Percentiles rank a stretch among this genome's conserved stretches.
Evolutionary conservation across 371 early-diverging fungal species (phyloP).

Genomic region (Mortierella sp.): DNA sequence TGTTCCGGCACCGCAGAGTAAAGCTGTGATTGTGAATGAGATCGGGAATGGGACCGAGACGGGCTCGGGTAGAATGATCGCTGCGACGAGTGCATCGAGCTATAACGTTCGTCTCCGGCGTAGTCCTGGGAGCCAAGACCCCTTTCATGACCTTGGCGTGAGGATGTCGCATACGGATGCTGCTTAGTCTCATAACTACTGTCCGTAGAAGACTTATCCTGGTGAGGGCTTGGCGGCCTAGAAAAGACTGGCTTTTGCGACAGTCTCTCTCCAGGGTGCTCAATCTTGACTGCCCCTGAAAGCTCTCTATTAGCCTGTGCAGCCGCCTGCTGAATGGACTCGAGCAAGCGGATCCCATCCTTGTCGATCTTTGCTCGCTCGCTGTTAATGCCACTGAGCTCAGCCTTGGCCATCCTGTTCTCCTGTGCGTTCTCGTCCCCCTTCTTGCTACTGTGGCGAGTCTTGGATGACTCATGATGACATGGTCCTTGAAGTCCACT

Average conservation of each 20-base stretch:
- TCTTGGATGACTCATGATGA: not conserved
- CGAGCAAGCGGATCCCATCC: not conserved
- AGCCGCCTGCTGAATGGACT: too few species aligned
- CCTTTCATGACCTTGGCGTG: slow-evolving; percentile 10
- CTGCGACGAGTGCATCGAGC: slow-evolving; percentile 16
- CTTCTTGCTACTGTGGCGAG: not conserved
- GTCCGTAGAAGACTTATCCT: slow-evolving; percentile 12
- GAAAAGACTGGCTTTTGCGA: not conserved
- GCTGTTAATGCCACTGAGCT: not conserved
- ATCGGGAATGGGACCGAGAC: slow-evolving; percentile 34
- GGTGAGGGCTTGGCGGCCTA: slow-evolving; percentile 27
- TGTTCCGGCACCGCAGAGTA: slow-evolving; percentile 17
- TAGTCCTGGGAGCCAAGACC: slow-evolving; percentile 13
- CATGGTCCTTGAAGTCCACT: not conserved
- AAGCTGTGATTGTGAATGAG: slow-evolving; percentile 35
- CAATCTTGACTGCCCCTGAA: slow-evolving; percentile 1
- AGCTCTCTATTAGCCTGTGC: too few species aligned
- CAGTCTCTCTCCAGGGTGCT: not conserved
- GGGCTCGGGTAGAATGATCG: slow-evolving; percentile 47
- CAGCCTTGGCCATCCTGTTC: not conserved
- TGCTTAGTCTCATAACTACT: slow-evolving; percentile 2
- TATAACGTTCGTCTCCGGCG: slow-evolving; percentile 28
- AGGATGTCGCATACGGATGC: not conserved
- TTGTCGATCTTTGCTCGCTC: not conserved
- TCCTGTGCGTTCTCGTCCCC: not conserved